Percentiles rank a stretch among this genome's conserved stretches.
These are phyloP conservation scores for Penicillium sp. DNA, from an alignment of 2,329 filamentous ascomycete genomes.

Conservation along the genomic window DNA sequence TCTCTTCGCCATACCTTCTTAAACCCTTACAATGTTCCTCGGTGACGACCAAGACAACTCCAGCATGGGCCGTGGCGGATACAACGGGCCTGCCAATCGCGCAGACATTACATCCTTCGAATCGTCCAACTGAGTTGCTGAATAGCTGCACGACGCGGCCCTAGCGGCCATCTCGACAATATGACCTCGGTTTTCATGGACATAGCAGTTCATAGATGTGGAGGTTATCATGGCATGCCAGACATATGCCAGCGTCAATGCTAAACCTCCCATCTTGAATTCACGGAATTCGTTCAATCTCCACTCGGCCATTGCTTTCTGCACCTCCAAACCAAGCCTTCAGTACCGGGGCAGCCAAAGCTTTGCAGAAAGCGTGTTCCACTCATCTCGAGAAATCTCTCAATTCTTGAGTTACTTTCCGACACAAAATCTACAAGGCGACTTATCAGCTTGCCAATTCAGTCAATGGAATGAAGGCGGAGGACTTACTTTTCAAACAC, in stretches of 20 bases:
- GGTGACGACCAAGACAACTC: conserved; percentile 6
- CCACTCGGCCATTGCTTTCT: not conserved
- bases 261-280: not conserved
- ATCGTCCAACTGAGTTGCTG: not conserved
- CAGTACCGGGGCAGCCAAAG: not conserved
- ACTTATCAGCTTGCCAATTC: conserved; percentile 19
- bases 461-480: not conserved
- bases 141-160: not conserved
- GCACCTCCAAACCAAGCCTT: not conserved
- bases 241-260: not conserved
- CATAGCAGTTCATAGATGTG: not conserved
- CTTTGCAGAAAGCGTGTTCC: not conserved
- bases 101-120: not conserved
- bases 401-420: conserved; percentile 50
- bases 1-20: not conserved
- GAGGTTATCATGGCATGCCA: not conserved
- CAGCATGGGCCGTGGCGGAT: conserved; percentile 6
- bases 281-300: not conserved
- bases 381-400: not conserved
- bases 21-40: not conserved
- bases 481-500: conserved; percentile 90
- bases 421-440: conserved; percentile 57
- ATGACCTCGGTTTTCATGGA: not conserved
- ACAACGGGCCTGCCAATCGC: conserved; percentile 12
- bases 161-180: not conserved